A percentile compares a stretch with the other conserved stretches of the same genome.
These are phyloP conservation scores for Fusarium devonianum DNA, from an alignment of 2,329 filamentous ascomycete genomes.

Conservation along the genomic window DNA sequence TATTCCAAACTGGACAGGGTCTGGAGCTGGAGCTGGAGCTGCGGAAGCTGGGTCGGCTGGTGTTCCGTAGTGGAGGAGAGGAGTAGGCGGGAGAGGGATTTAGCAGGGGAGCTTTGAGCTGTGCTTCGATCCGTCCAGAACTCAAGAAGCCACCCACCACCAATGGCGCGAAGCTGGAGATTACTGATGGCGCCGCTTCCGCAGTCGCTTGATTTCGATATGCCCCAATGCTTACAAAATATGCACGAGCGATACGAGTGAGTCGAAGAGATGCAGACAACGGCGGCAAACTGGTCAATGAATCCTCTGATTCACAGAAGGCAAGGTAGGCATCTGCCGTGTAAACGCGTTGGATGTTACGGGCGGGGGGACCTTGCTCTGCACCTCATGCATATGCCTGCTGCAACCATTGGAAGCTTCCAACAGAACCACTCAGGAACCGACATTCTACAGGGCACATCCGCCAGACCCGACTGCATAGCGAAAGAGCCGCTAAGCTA, in stretches of 20 bases:
- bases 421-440: slow-evolving; percentile 7
- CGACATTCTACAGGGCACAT: slow-evolving; percentile 4
- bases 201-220: too few species aligned
- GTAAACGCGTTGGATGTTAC: background rate
- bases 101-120: slow-evolving; percentile 10
- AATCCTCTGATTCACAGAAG: too few species aligned
- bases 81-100: slow-evolving; percentile 11
- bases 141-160: slow-evolving; percentile 25
- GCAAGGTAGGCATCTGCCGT: background rate
- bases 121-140: slow-evolving; percentile 13
- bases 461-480: background rate
- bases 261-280: too few species aligned
- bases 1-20: slow-evolving; percentile 7
- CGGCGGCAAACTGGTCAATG: too few species aligned
- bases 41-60: slow-evolving; percentile 1
- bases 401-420: slow-evolving; percentile 14
- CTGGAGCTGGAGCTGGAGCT: slow-evolving; percentile 8
- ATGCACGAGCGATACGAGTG: too few species aligned
- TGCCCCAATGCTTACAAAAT: too few species aligned
- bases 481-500: slow-evolving; percentile 26
- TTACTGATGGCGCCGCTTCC: background rate
- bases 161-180: too few species aligned
- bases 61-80: slow-evolving; percentile 11
- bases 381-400: slow-evolving; percentile 10
- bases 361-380: slow-evolving; percentile 1